These are phyloP conservation scores for Aspergillus indologenus DNA, from an alignment of 495 filamentous ascomycete species.

Conservation along the genomic window DNA sequence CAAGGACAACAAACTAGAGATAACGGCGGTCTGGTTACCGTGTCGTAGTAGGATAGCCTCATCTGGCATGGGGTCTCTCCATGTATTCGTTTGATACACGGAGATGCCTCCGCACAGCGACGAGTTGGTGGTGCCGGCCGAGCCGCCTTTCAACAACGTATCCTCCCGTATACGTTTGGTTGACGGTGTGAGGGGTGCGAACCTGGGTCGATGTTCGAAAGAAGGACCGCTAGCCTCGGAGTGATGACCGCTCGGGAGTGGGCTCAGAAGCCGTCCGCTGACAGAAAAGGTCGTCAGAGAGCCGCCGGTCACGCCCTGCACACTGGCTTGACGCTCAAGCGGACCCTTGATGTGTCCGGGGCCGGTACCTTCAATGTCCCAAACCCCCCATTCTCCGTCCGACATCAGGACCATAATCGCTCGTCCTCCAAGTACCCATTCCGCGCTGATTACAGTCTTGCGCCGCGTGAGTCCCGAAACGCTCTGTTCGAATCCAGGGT, in stretches of 20 bases:
- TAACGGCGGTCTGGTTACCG: slow-evolving; percentile 57
- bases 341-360: slow-evolving; percentile 48
- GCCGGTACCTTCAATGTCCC: slow-evolving; percentile 75
- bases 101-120: slow-evolving; percentile 62
- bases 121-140: slow-evolving; percentile 26
- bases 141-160: slow-evolving; percentile 48
- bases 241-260: slow-evolving; percentile 26
- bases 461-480: slow-evolving; percentile 45
- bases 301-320: slow-evolving; percentile 61
- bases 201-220: slow-evolving; percentile 48
- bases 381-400: slow-evolving; percentile 92
- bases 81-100: slow-evolving; percentile 48
- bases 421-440: slow-evolving; percentile 79
- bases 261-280: slow-evolving; percentile 60
- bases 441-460: slow-evolving; percentile 75
- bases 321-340: slow-evolving; percentile 53
- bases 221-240: slow-evolving; percentile 36
- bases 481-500: slow-evolving; percentile 57
- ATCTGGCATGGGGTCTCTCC: slow-evolving; percentile 50
- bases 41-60: slow-evolving; percentile 69
- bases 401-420: slow-evolving; percentile 72
- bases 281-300: slow-evolving; percentile 66
- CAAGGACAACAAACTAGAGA: slow-evolving; percentile 62
- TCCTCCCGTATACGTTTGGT: slow-evolving; percentile 63
- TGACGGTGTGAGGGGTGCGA: slow-evolving; percentile 83